Evolutionary conservation across 805 yeast species (phyloP), one percentile per base, ranked within the genome.

Genomic region (Ogataea chonburiensis): DNA sequence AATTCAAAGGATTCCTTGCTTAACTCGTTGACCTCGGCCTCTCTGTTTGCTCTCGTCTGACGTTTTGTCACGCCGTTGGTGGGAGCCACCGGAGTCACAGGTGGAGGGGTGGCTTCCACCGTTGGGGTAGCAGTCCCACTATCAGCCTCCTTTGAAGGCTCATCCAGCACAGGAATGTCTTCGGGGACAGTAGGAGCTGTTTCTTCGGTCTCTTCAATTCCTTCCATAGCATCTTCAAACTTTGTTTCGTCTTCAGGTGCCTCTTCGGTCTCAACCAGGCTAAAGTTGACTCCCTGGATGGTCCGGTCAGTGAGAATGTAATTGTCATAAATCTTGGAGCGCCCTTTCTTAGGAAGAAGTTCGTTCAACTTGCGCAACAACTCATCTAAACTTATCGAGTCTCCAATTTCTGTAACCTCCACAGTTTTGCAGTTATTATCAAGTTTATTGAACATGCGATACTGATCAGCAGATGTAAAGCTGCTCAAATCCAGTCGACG

Each of bases 281-380:
- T 53, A 35, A 75, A 64, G 11, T 42, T 49, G 2, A 80, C 54
- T 7, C 57, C 53, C 24, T 75, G 80, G 3, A 79, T 58, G 0
- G 79, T 69, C 3, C 59, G 62, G 22, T 71, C 76, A 0, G 75
- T 63, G 18, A 75, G 63, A 10, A 62, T 47, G 45, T 82, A 81
- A 0, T 75, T 70, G 13, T 81, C 86, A 19, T 67, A 53, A 20
- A 63, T 53, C 45, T 63, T 73, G 5, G 68, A 50, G 27, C 68
- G 72, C 3, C 68, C 58, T 40, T 66, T 71, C 24, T 52, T 61
- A 1, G 67, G 66, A n/a, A 63, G 37, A 2, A 50, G 28, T 5
- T 49, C 52, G 23, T 53, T 52, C 5, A 63, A 14, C 5, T 47
- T 44, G 6, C 46, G 41, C 20, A 58, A 28, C 2, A 57, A 34